Evolutionary conservation across 148 eudicot species (phyloP), one percentile per base, ranked within the genome.

Genomic region (Nyssa sinensis): DNA sequence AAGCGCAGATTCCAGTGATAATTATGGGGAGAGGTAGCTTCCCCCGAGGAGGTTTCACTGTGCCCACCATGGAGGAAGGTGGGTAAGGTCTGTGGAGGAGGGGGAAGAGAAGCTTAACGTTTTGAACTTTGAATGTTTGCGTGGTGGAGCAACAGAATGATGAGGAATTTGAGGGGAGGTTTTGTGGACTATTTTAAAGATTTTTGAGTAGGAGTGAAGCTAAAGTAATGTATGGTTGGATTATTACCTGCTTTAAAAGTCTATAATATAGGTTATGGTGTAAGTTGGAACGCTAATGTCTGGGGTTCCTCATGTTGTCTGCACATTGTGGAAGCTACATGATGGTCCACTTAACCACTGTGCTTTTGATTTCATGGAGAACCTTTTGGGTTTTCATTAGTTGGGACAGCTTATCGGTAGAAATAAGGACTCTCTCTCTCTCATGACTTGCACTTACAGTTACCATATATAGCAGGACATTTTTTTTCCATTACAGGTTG

Each of bases 161-260:
- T 70, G 78, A 74, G 53, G 74, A 64, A 33, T 47, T 47, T 57
- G 47, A 33, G 24, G 44, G 64, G 51, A n/a, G 25, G 49, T 64
- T 69, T 62, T 73, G 60, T n/a, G n/a, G 69, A 19, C n/a, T 47
- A 77, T 64, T 71, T 78, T 66, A 69, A 70, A 67, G 53, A 80
- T 71, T 41, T 62, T 67, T 87, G 82, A 89, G n/a, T n/a, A n/a
- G 82, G 87, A 88, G 92, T 91, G 74, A 93, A 93, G 98, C 71
- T 84, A 86, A 93, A 91, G 96, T 51, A 71, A 87, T 74, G 77
- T 63, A 55, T 51, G 62, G 44, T 66, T 69, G 62, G 17, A 37
- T 19, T 66, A 25, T 58, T 10, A 47, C 25, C 65, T 37, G 17
- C 19, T 32, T 37, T 12, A n/a, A 19, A 53, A 24, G 29, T 16